Evolutionary conservation across 139 green algal species (phyloP).

Genomic region (Yamagishiella unicocca): DNA sequence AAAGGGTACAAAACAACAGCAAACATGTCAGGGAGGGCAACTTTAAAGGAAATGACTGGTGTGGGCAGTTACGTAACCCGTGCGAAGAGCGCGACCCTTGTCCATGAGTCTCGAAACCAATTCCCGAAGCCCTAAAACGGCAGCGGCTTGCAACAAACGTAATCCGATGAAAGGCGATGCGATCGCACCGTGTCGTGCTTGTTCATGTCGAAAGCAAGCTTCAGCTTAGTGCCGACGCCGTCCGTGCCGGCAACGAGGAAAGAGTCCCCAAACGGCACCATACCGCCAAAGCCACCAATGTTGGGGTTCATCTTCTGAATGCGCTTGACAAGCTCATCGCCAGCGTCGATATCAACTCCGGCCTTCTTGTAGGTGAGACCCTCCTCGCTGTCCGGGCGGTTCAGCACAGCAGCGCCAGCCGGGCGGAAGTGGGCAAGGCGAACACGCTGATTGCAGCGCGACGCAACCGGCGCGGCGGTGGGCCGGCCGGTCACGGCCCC

Average conservation of each 20-base stretch:
- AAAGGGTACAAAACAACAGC: too few species aligned
- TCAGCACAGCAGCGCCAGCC: conserved; percentile 19
- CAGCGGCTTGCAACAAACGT: not conserved
- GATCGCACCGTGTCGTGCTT: conserved; percentile 94
- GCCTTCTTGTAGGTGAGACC: conserved; percentile 90
- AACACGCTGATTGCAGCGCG: not conserved
- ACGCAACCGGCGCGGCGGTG: not conserved
- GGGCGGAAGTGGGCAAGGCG: conserved; percentile 8
- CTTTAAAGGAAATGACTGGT: too few species aligned
- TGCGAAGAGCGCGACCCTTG: too few species aligned
- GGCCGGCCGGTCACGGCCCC: not conserved
- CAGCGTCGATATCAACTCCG: conserved; percentile 98
- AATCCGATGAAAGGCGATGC: not conserved
- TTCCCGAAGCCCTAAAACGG: not conserved
- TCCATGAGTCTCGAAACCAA: not conserved
- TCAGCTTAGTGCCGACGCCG: conserved; percentile 98
- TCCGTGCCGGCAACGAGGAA: conserved; percentile 98
- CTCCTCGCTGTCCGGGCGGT: conserved; percentile 33
- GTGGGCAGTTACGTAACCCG: too few species aligned
- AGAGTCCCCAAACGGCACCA: conserved; percentile 97
- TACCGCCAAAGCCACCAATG: conserved; percentile 96
- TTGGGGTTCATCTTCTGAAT: conserved; percentile 94
- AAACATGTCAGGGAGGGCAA: too few species aligned
- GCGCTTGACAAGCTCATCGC: conserved; percentile 94
- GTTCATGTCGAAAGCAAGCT: conserved; percentile 96